Evolutionary conservation across 768 basidiomycete species (phyloP).

Genomic region (Hebeloma cylindrosporum): DNA sequence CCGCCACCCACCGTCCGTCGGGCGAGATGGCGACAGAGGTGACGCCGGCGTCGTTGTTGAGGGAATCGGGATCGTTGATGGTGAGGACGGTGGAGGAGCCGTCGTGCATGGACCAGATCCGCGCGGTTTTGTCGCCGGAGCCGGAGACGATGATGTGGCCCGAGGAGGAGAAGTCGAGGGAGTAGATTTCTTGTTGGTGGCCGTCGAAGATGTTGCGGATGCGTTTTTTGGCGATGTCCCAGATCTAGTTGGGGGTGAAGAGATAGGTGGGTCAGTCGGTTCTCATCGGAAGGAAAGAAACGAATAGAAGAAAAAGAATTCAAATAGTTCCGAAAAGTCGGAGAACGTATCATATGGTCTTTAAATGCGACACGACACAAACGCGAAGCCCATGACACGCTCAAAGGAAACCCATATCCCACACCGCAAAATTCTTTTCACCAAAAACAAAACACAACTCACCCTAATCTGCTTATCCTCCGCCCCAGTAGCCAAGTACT

Average conservation of each 20-base stretch:
- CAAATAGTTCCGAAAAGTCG: background rate
- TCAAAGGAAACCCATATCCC: no score
- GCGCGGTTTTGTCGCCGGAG: constrained; percentile 65
- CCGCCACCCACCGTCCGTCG: constrained; percentile 64
- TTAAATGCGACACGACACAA: no score
- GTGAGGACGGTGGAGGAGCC: constrained; percentile 44
- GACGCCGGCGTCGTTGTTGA: constrained; percentile 26
- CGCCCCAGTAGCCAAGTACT: constrained; percentile 90
- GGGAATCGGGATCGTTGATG: constrained; percentile 52
- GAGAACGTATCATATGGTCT: no score
- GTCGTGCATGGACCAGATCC: constrained; percentile 47
- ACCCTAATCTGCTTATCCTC: constrained; percentile 94
- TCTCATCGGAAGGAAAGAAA: no score
- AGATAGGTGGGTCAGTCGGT: no score
- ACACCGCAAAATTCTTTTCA: no score
- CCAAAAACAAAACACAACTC: no score
- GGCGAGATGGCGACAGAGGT: constrained; percentile 81
- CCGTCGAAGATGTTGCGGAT: constrained; percentile 84
- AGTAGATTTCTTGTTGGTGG: constrained; percentile 92
- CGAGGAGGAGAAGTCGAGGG: constrained; percentile 87
- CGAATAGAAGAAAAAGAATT: no score
- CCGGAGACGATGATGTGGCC: constrained; percentile 87
- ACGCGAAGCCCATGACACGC: no score
- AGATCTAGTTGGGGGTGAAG: constrained; percentile 54
- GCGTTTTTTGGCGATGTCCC: constrained; percentile 82